Base-by-base conservation (phyloP, 176 grass and related monocot species). In the Secale cereale region DNA sequence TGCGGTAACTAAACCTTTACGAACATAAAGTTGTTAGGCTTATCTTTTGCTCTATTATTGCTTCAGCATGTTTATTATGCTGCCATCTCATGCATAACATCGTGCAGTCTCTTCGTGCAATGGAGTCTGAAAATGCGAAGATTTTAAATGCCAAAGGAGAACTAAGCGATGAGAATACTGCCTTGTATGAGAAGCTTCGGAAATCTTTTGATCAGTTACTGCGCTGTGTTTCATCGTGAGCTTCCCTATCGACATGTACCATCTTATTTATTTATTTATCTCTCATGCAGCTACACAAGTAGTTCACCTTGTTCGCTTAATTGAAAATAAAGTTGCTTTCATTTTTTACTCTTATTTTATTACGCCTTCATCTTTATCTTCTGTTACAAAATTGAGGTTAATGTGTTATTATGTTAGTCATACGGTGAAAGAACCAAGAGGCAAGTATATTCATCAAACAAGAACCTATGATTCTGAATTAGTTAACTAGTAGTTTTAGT, bases 81-180 rank as follows among this genome's bases (percentile, higher is more conserved):
- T 11, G 16, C 33, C 57, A 20, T 62, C 28, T 77, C 60, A 57
- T 66, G 33, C 77, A 48, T 80, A 84, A 73, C 9, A 14, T 36
- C 78, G 30, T 73, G 30, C 84, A 97, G 95, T 92, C 95, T 72
- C 88, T 94, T 83, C 82, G 87, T 78, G 26, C 87, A 50, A 91
- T 91, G 92, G 95, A 97, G 85, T 65, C 90, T 70, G 95, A 97
- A 59, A 92, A 94, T 90, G 88, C 92, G 71, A 97, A 97, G 87
- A 78, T 91, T 77, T 92, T 97, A 45, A 94, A 83, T 90, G 90
- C 90, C 76, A 97, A 94, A 93, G 95, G 95, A 19, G 95, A 97
- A 86, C 79, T 97, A 70, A 97, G 94, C 64, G 89, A 96, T 83
- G 94, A 96, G 46, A 93, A 87, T 76, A 81, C 86, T 25, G 50